These are phyloP conservation scores for Mycosphaerella sp. DNA, from an alignment of 2,329 filamentous ascomycete species.

Conservation along the genomic window DNA sequence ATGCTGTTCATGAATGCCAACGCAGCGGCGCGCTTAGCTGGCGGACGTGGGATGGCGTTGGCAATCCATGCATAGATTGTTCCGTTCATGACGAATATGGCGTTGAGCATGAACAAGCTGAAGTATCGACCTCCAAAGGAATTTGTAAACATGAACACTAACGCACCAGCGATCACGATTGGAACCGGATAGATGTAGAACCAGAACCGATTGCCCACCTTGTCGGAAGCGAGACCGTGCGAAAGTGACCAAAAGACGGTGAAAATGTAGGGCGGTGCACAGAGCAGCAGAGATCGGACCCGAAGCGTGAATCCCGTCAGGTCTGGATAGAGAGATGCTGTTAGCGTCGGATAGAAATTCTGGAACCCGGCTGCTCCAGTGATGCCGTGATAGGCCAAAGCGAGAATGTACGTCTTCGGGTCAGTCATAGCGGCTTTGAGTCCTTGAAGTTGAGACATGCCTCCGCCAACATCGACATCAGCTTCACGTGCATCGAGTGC, in stretches of 20 bases:
- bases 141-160: slow-evolving; percentile 50
- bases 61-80: slow-evolving; percentile 66
- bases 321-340: slow-evolving; percentile 35
- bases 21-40: slow-evolving; percentile 66
- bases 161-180: slow-evolving; percentile 46
- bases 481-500: slow-evolving; percentile 48
- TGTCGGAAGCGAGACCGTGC: slow-evolving; percentile 44
- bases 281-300: slow-evolving; percentile 46
- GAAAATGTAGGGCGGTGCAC: slow-evolving; percentile 51
- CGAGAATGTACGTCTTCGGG: slow-evolving; percentile 46
- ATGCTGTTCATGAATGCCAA: slow-evolving; percentile 71
- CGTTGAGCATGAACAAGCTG: slow-evolving; percentile 50
- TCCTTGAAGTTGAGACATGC: slow-evolving; percentile 45
- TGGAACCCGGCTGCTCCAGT: slow-evolving; percentile 45
- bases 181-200: slow-evolving; percentile 50
- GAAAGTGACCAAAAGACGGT: slow-evolving; percentile 46
- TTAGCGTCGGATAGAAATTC: slow-evolving; percentile 53
- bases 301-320: slow-evolving; percentile 33
- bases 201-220: slow-evolving; percentile 44
- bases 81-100: slow-evolving; percentile 49
- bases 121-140: slow-evolving; percentile 51
- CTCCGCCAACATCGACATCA: slow-evolving; percentile 45
- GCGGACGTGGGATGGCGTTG: slow-evolving; percentile 67
- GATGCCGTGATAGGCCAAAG: slow-evolving; percentile 45
- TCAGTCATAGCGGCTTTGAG: slow-evolving; percentile 49